Evolutionary conservation across 176 grass and related monocot genomes (phyloP).

Genomic region (Oryza australiensis): DNA sequence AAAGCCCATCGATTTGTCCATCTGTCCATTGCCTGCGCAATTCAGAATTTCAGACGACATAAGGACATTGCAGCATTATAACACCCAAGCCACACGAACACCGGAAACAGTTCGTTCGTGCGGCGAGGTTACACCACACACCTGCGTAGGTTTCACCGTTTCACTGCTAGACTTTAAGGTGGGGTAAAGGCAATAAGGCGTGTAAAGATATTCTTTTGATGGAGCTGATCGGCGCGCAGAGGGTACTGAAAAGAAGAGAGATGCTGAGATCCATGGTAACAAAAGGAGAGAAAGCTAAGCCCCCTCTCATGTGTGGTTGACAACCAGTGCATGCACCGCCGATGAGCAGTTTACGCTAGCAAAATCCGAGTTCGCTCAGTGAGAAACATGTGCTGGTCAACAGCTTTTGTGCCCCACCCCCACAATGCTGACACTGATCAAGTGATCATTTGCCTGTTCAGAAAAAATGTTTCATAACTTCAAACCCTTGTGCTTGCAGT

Average conservation of each 20-base stretch:
- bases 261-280: background rate
- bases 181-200: background rate
- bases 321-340: background rate
- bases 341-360: background rate
- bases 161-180: background rate
- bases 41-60: too few species aligned
- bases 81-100: too few species aligned
- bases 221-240: background rate
- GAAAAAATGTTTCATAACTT: background rate
- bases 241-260: constrained; percentile 2
- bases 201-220: background rate
- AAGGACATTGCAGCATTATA: too few species aligned
- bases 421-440: background rate
- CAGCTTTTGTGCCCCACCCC: constrained; percentile 4
- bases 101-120: background rate
- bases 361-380: background rate
- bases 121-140: background rate
- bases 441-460: background rate
- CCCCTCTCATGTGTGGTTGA: background rate
- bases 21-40: too few species aligned
- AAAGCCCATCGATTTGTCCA: background rate
- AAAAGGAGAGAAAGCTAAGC: constrained; percentile 6
- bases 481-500: background rate
- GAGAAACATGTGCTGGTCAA: background rate
- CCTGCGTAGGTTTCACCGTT: background rate